Conservation (phyloP, 441 rosid species). For the Gossypium gossypioides region DNA sequence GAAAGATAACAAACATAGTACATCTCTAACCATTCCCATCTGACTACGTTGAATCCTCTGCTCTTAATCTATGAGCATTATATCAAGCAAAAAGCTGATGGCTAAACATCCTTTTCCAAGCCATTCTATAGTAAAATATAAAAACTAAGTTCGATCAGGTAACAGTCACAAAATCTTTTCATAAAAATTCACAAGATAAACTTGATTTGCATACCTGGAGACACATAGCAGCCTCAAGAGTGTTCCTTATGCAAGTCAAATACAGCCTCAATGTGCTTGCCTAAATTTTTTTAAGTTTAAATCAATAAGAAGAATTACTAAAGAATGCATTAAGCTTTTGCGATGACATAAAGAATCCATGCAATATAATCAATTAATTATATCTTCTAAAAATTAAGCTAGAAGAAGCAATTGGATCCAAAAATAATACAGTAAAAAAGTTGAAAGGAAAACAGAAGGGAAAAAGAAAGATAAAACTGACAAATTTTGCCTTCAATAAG, state of each 20-base stretch:
- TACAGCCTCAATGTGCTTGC: conserved; percentile 65
- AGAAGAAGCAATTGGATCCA: not conserved
- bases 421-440: not conserved
- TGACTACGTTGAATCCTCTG: not conserved
- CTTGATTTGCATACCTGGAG: conserved; percentile 41
- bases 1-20: not conserved
- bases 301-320: not conserved
- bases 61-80: not conserved
- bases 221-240: conserved; percentile 91
- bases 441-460: not conserved
- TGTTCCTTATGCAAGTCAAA: conserved; percentile 75
- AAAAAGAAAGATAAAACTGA: not conserved
- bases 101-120: not conserved
- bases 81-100: not conserved
- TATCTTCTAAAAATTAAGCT: not conserved
- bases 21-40: not conserved
- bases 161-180: not conserved
- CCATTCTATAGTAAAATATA: not conserved
- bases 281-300: conserved; percentile 27
- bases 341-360: not conserved
- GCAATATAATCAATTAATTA: not conserved
- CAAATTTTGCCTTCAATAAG: not conserved
- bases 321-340: not conserved
- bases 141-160: not conserved
- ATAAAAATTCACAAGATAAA: not conserved